Evolutionary conservation across 2,329 filamentous ascomycete genomes (phyloP).

Genomic region (Rutstroemia sp.): DNA sequence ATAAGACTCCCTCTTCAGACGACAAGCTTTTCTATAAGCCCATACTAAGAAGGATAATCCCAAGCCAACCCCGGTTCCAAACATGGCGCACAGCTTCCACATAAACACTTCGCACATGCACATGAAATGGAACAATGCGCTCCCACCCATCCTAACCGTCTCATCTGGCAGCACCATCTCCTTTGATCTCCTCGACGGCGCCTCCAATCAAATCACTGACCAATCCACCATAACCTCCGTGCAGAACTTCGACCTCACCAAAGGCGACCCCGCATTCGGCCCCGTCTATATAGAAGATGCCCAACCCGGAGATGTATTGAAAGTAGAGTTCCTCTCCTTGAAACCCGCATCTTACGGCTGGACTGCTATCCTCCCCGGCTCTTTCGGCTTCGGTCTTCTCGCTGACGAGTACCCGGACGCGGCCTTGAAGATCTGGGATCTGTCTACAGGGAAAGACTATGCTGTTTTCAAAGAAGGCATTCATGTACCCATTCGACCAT

Average conservation of each 20-base stretch:
- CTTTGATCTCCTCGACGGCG: conserved; percentile 43
- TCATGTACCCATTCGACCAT: conserved; percentile 42
- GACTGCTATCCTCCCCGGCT: conserved; percentile 43
- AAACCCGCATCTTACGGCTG: conserved; percentile 41
- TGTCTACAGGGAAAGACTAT: conserved; percentile 33
- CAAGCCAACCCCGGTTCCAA: neutral
- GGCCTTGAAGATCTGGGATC: conserved; percentile 42
- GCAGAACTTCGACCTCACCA: conserved; percentile 30
- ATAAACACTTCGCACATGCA: conserved; percentile 28
- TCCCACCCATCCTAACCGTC: conserved; percentile 39
- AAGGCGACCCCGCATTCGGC: conserved; percentile 40
- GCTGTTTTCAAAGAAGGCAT: conserved; percentile 41
- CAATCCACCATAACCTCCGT: conserved; percentile 36
- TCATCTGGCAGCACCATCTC: conserved; percentile 40
- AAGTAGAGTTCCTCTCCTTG: conserved; percentile 42
- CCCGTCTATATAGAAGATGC: conserved; percentile 43
- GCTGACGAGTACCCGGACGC: conserved; percentile 39
- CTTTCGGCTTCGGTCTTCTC: conserved; percentile 42
- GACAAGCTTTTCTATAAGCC: too few species aligned
- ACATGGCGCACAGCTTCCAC: conserved; percentile 18
- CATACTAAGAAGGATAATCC: neutral
- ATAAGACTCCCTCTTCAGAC: too few species aligned
- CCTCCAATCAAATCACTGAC: conserved; percentile 41
- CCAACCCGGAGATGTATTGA: conserved; percentile 43
- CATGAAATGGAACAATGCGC: conserved; percentile 41